These are phyloP conservation scores for Pichia kluyveri DNA, from an alignment of 805 yeast species.

Conservation along the genomic window DNA sequence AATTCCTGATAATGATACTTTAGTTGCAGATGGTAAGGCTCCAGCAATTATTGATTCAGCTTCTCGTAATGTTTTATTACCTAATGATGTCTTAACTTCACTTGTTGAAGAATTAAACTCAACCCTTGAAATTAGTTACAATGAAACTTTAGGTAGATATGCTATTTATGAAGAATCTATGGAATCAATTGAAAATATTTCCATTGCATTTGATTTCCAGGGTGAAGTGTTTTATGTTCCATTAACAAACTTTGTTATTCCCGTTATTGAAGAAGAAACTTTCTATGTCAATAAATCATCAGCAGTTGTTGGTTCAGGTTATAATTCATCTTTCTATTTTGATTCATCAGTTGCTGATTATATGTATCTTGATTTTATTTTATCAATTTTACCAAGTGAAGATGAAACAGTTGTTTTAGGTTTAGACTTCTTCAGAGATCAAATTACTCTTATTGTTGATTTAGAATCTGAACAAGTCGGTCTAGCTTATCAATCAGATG, in stretches of 20 bases:
- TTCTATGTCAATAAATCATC: constrained; percentile 2
- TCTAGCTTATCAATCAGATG: not conserved
- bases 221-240: constrained; percentile 44
- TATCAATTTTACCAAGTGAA: constrained; percentile 8
- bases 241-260: constrained; percentile 11
- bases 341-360: not conserved
- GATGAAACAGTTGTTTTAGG: constrained; percentile 7
- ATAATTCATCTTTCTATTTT: constrained; percentile 5
- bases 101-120: not conserved
- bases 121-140: constrained; percentile 1
- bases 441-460: not conserved
- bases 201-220: constrained; percentile 39
- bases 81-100: constrained; percentile 1
- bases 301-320: not conserved
- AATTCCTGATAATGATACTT: not conserved
- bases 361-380: not conserved
- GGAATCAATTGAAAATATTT: not conserved
- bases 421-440: constrained; percentile 4
- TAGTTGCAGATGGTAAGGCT: not conserved
- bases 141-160: constrained; percentile 6
- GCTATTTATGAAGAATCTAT: not conserved
- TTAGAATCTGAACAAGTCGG: constrained; percentile 6
- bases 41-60: constrained; percentile 5
- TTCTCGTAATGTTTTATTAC: constrained; percentile 4
- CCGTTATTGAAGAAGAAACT: constrained; percentile 5